These are phyloP conservation scores for Starmerella bombicola DNA, from an alignment of 805 yeast genomes.

Conservation along the genomic window DNA sequence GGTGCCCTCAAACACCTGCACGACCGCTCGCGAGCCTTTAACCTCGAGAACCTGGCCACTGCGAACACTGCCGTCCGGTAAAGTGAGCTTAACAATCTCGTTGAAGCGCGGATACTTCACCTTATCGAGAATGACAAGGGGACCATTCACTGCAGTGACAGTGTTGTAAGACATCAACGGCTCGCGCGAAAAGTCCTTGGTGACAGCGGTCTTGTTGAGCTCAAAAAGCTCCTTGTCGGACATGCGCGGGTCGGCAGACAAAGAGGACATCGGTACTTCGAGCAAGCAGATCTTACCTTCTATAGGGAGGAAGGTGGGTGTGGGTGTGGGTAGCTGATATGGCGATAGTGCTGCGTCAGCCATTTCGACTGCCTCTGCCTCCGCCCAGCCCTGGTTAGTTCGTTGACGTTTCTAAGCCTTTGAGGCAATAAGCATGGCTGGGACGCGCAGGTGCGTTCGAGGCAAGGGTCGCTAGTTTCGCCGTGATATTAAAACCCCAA, in stretches of 20 bases:
- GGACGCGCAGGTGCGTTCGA: no score
- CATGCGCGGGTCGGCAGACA: constrained; percentile 22
- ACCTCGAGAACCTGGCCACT: constrained; percentile 98
- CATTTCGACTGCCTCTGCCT: no score
- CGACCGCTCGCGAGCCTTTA: constrained; percentile 92
- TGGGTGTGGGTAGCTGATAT: no score
- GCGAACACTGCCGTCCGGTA: constrained; percentile 89
- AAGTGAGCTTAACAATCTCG: constrained; percentile 91
- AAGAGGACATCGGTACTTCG: constrained; percentile 9
- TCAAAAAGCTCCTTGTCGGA: constrained; percentile 36
- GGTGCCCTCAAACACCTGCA: constrained; percentile 98
- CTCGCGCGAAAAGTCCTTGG: constrained; percentile 78
- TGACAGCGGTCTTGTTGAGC: constrained; percentile 81
- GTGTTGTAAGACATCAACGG: constrained; percentile 92
- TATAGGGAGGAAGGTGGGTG: no score
- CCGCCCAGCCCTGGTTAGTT: no score
- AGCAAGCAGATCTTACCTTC: no score
- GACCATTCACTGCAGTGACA: constrained; percentile 97
- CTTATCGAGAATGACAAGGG: constrained; percentile 79
- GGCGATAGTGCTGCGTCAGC: no score
- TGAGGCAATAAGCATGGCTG: no score
- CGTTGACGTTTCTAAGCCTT: no score
- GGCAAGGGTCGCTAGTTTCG: no score
- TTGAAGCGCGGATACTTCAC: constrained; percentile 83
- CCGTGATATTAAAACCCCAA: no score